Base-by-base conservation (phyloP, 2,329 filamentous ascomycete genomes). In the Geosmithia morbida region DNA sequence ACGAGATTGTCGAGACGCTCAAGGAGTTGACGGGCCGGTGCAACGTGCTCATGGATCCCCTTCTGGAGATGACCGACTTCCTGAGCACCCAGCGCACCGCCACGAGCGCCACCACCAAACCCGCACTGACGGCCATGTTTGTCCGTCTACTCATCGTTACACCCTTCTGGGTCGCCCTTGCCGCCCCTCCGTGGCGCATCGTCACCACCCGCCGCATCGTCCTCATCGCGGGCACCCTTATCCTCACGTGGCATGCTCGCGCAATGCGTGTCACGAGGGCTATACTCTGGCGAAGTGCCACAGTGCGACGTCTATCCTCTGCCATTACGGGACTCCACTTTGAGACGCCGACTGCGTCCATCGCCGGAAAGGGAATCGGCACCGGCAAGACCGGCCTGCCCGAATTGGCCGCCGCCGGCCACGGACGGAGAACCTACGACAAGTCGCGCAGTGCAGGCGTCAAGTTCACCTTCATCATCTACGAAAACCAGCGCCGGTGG, bases 401-500 rank as follows among this genome's bases (percentile, higher is more conserved):
- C 2, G 56, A 57, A 40, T 57, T 59, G 18, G 53, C 57, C 19
- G 53, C 55, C n/a, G 59, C 53, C n/a, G 55, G 56, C 43, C 51
- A 55, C 41, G 53, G 54, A 41, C 7, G 60, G 70, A 39, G 16
- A 16, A 3, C 41, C 8, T 13, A 37, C 45, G 18, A 37, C 30
- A 64, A 66, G 19, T 63, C 64, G n/a, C 73, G 72, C 50, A 82
- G 84, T 4, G 78, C 87, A 0, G 88, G 89, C 1, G 86, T 98
- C 14, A 85, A 88, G 43, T 98, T 98, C 58, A 98, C 92, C 0
- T 98, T 98, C 52, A 89, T 92, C 44, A 74, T 98, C 2, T 97
- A 89, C 58, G 92, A 98, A 62, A 98, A 98, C 56, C 92, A 98
- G 63, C 78, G 92, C 41, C 79, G 92, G 46, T 98, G 92, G 92